phyloP scores from a whole-genome alignment of 1,284 basidiomycete genomes.

The Cronartium ribicola region DNA sequence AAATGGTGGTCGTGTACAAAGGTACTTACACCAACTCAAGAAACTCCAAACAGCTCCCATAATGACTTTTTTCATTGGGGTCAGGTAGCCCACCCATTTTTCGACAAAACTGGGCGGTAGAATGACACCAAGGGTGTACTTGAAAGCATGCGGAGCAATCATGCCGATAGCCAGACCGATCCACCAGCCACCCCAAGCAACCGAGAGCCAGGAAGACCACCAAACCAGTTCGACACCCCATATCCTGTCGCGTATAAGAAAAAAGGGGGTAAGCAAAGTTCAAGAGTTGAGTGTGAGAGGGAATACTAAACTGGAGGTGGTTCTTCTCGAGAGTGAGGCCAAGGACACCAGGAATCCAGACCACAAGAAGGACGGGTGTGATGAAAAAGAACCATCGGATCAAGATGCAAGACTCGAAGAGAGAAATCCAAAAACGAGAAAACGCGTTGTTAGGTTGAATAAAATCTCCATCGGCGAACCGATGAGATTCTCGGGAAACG shows the following conservation, averaged over 20 bases:
- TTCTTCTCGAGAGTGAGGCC: conserved; percentile 17
- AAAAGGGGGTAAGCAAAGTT: neutral
- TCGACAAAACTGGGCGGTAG: conserved; percentile 62
- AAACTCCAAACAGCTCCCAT: conserved; percentile 41
- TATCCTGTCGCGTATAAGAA: conserved; percentile 6
- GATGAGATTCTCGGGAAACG: neutral
- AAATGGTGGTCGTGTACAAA: neutral
- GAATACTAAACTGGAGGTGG: conserved; percentile 24
- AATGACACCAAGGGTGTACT: conserved; percentile 66
- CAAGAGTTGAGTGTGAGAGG: neutral
- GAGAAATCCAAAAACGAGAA: conserved; percentile 1
- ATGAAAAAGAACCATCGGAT: conserved; percentile 42
- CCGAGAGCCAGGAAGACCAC: conserved; percentile 61
- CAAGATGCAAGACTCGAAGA: conserved; percentile 15
- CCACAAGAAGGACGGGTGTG: conserved; percentile 23
- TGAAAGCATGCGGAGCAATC: conserved; percentile 46
- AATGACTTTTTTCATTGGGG: conserved; percentile 34
- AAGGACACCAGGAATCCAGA: conserved; percentile 32
- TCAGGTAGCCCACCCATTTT: conserved; percentile 53
- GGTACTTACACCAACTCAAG: conserved; percentile 2
- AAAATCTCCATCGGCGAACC: conserved; percentile 5
- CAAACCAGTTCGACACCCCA: conserved; percentile 29
- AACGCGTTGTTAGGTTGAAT: conserved; percentile 9
- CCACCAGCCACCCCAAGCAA: conserved; percentile 85
- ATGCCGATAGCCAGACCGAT: conserved; percentile 64